These are phyloP conservation scores for Gomphus bonarii DNA, from an alignment of 1,284 basidiomycete genomes.

Conservation along the genomic window DNA sequence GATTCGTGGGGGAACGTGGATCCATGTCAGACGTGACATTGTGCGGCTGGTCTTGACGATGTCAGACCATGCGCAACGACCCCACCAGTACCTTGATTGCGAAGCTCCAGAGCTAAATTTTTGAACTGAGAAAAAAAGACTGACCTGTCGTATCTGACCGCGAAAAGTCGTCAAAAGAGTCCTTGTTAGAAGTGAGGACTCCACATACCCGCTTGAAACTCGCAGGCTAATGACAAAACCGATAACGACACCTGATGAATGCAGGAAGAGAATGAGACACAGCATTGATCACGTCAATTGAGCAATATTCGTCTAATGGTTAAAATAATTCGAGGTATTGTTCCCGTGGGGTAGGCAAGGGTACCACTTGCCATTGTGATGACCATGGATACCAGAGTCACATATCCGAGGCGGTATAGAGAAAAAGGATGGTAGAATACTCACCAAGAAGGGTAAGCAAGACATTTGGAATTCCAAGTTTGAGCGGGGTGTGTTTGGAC, in stretches of 20 bases:
- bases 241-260: conserved; percentile 45
- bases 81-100: conserved; percentile 40
- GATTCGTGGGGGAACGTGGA: conserved; percentile 44
- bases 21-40: conserved; percentile 43
- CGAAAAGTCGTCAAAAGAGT: conserved; percentile 2
- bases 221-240: conserved; percentile 64
- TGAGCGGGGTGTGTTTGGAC: conserved; percentile 29
- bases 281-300: background rate
- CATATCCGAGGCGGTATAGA: too few relatives aligned
- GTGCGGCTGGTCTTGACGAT: conserved; percentile 27
- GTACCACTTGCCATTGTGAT: too few relatives aligned
- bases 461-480: conserved; percentile 42
- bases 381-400: too few relatives aligned
- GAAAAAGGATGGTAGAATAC: conserved; percentile 11
- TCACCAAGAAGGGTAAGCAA: conserved; percentile 50
- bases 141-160: conserved; percentile 38
- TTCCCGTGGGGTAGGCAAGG: background rate
- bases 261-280: background rate
- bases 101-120: background rate
- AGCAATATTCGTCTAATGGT: background rate
- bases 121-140: background rate
- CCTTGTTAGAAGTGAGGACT: background rate
- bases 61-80: conserved; percentile 50
- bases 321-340: background rate
- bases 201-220: conserved; percentile 41